Conservation (phyloP, 352 stramenopile species). For the Detonula confervacea region DNA sequence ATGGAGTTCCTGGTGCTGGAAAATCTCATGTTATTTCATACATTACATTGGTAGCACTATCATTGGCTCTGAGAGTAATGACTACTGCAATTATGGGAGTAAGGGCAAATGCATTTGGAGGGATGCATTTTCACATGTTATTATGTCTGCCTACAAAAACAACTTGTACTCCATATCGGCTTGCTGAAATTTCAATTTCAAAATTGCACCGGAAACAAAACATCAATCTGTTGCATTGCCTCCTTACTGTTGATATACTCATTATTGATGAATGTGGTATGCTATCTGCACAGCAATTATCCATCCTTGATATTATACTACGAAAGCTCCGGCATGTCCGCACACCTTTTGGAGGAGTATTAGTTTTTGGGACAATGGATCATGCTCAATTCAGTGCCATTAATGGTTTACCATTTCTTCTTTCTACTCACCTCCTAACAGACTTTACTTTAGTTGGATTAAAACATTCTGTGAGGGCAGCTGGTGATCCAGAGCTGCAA, state of each 20-base stretch:
- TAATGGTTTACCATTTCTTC: conserved; percentile 3
- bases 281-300: neutral
- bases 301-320: conserved; percentile 29
- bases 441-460: conserved; percentile 28
- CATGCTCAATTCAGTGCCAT: neutral
- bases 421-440: conserved; percentile 26
- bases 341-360: conserved; percentile 25
- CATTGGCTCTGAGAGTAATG: conserved; percentile 4
- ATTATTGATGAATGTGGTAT: conserved; percentile 23
- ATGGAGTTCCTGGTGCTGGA: conserved; percentile 8
- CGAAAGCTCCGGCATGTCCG: neutral
- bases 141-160: conserved; percentile 11
- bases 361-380: conserved; percentile 33
- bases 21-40: conserved; percentile 20
- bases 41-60: too few relatives aligned
- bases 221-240: conserved; percentile 3
- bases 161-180: neutral
- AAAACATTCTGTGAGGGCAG: conserved; percentile 29
- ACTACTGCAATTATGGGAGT: conserved; percentile 21
- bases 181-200: conserved; percentile 1
- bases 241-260: conserved; percentile 16
- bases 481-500: too few relatives aligned
- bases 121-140: conserved; percentile 18
- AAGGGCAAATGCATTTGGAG: conserved; percentile 15
- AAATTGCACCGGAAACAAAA: neutral